A percentile compares a stretch with the other conserved stretches of the same genome.
Conservation (phyloP, 768 basidiomycete species). For the Trametes villosa region DNA sequence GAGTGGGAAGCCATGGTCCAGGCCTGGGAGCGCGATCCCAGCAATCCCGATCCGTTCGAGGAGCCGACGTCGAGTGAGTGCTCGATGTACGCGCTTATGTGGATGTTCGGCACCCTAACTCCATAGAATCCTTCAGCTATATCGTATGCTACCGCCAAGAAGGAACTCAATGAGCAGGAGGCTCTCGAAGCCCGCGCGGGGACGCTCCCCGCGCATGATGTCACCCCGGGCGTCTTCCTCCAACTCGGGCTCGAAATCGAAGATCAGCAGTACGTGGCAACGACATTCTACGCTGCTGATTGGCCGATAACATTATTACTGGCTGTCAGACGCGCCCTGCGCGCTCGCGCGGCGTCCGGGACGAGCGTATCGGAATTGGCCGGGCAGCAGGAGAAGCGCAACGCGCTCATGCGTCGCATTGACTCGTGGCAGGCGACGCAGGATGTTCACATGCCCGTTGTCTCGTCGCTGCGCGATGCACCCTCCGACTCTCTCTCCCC, state of each 20-base stretch:
- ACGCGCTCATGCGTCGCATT: slow-evolving; percentile 8
- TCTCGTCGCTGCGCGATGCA: not conserved
- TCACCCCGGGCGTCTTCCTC: slow-evolving; percentile 24
- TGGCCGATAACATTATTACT: no score
- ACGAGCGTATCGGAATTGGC: not conserved
- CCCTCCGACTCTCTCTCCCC: not conserved
- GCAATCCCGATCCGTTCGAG: slow-evolving; percentile 23
- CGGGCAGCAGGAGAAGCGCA: slow-evolving; percentile 11
- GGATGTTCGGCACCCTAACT: not conserved
- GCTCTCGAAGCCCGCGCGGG: slow-evolving; percentile 1
- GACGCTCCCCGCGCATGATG: slow-evolving; percentile 11
- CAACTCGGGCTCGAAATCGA: slow-evolving; percentile 29
- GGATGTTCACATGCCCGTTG: slow-evolving; percentile 23
- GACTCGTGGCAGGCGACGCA: slow-evolving; percentile 16
- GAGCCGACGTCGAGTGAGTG: slow-evolving; percentile 16
- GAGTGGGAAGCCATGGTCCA: slow-evolving; percentile 13
- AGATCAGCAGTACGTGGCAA: slow-evolving; percentile 31
- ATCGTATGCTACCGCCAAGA: not conserved
- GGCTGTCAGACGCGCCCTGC: not conserved
- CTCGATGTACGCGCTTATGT: no score
- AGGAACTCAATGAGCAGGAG: slow-evolving; percentile 13
- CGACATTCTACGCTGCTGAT: not conserved
- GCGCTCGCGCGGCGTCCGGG: not conserved
- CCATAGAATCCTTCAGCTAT: no score
- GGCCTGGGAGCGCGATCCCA: slow-evolving; percentile 11